Base-by-base conservation (phyloP, 1,284 basidiomycete species). In the Puccinia polysora region DNA sequence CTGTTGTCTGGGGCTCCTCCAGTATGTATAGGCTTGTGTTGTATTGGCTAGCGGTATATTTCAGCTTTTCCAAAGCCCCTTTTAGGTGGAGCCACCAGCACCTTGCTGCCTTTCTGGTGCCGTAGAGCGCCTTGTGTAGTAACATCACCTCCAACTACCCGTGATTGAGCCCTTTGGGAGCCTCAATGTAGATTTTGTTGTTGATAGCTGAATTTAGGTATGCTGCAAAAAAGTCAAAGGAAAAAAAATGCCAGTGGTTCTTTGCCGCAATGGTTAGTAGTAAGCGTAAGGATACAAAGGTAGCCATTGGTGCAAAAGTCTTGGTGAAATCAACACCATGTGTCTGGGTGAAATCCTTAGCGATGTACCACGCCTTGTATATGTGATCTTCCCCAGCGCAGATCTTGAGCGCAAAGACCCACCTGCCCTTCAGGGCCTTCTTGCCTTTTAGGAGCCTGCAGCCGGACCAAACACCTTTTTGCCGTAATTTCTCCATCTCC, bases 151-250 rank as follows among this genome's bases (percentile, higher is more conserved):
- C 4, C 23, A 23, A 18, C 45, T 23, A 5, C 5, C 15, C 15
- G 45, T 15, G 5, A 18, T 23, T 15, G 4, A 49, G 4, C 23
- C 45, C 45, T 49, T 49, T 23, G 5, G 45, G 45, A 5, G 45
- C 18, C 23, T 49, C 14, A 4, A 49, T 23, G 5, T 15, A 49
- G 23, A 49, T 15, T 18, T 49, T 23, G 18, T 63, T 25, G 7
- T 40, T n/a, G 14, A 43, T 43, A 8, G 40, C 8, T 43, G 40
- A 43, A 18, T 43, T 53, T 25, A 59, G 28, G n/a, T 59, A 59
- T 5, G 56, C 56, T n/a, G 32, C 56, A 6, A 43, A 14, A 59
- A 59, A 36, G 20, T 60, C 36, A 43, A 60, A 60, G 23, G 58
- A 60, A 23, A 14, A n/a, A 14, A 60, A 18, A 5, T 5, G 20